Conservation (phyloP, 2,329 filamentous ascomycete genomes). For the Pseudogymnoascus sp. region DNA sequence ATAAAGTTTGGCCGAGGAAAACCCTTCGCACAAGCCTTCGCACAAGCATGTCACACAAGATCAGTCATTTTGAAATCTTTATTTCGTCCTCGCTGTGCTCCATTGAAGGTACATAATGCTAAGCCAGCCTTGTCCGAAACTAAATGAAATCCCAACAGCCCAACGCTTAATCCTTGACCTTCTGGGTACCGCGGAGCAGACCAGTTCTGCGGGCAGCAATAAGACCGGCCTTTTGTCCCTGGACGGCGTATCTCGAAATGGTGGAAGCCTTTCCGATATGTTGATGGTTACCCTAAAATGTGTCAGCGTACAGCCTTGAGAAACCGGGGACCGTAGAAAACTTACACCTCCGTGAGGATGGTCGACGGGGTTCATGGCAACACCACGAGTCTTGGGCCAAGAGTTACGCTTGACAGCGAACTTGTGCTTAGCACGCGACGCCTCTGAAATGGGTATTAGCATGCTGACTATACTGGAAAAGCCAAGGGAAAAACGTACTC, state of each 20-base stretch:
- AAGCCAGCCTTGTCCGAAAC: constrained; percentile 28
- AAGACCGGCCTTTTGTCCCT: constrained; percentile 99
- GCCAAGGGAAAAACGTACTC: constrained; percentile 50
- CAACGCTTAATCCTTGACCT: constrained; percentile 81
- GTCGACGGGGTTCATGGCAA: constrained; percentile 99
- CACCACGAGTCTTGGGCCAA: constrained; percentile 99
- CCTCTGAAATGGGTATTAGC: constrained; percentile 61
- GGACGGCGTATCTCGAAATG: constrained; percentile 94
- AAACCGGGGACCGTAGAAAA: constrained; percentile 24
- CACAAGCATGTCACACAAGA: constrained; percentile 2
- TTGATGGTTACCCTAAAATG: constrained; percentile 95
- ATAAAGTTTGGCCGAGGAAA: not conserved
- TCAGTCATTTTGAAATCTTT: constrained; percentile 18
- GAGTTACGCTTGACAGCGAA: constrained; percentile 99
- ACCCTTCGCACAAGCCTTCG: not conserved
- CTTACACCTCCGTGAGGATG: constrained; percentile 90
- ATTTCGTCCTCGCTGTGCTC: constrained; percentile 29
- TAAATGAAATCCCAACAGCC: constrained; percentile 26
- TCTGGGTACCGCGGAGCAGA: constrained; percentile 99
- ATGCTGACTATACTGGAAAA: constrained; percentile 13
- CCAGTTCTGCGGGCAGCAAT: constrained; percentile 99
- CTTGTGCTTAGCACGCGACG: constrained; percentile 99
- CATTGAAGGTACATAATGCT: constrained; percentile 29
- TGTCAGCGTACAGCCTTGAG: constrained; percentile 85
- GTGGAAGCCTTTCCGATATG: constrained; percentile 99